phyloP scores from a whole-genome alignment of 495 filamentous ascomycete species.

The Aspergillus nidulans region DNA sequence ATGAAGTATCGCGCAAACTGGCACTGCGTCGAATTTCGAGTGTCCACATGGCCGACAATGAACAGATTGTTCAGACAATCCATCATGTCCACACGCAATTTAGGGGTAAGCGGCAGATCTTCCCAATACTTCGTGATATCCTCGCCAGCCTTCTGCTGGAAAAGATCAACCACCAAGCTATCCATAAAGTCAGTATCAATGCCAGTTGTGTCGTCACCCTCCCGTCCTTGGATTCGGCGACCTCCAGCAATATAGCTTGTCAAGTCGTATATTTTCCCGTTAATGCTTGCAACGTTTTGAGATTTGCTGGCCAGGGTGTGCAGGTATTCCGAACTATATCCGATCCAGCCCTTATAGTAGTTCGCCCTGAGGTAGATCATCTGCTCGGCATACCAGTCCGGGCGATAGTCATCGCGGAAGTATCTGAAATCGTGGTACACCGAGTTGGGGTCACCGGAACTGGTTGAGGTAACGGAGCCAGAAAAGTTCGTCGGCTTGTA shows the following conservation, averaged over 20 bases:
- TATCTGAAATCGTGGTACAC: constrained; percentile 91
- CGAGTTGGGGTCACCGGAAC: constrained; percentile 63
- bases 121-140: constrained; percentile 86
- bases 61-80: constrained; percentile 92
- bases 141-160: constrained; percentile 66
- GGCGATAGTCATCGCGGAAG: constrained; percentile 75
- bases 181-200: constrained; percentile 81
- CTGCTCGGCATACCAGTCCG: constrained; percentile 88
- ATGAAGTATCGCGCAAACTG: constrained; percentile 88
- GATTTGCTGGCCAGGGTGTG: constrained; percentile 60
- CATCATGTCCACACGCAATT: constrained; percentile 62
- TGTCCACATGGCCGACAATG: constrained; percentile 89
- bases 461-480: constrained; percentile 58
- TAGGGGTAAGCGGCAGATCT: constrained; percentile 51
- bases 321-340: constrained; percentile 77
- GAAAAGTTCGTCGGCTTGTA: constrained; percentile 75
- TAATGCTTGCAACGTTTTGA: constrained; percentile 70
- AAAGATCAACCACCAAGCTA: constrained; percentile 65
- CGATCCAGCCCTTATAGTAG: constrained; percentile 86
- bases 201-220: constrained; percentile 45
- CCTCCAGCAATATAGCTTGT: constrained; percentile 80
- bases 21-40: constrained; percentile 80
- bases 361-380: constrained; percentile 68
- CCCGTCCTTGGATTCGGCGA: constrained; percentile 52
- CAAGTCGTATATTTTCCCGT: constrained; percentile 83